Base-by-base conservation (phyloP, 2,329 filamentous ascomycete species). In the Fusarium austroafricanum region DNA sequence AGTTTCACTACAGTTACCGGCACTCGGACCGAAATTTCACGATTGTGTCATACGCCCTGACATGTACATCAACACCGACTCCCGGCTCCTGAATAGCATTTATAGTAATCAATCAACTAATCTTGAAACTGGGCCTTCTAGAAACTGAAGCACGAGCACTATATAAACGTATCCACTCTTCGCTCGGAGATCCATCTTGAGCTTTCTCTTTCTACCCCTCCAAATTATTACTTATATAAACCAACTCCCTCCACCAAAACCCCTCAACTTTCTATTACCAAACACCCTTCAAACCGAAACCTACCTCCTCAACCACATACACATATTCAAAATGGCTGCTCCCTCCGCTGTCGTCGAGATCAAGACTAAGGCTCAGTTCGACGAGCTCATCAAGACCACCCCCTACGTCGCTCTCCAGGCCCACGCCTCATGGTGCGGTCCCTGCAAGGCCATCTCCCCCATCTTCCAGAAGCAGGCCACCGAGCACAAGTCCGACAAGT, bases 391-490 rank as follows among this genome's bases (percentile, higher is more conserved):
- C 71, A 69, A 77, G 17, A 76, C 75, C 11, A 85, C 80, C 46
- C 83, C 80, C 45, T 85, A 83, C 77, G 84, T 88, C 66, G 81
- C 83, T 62, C 77, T 86, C 67, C 86, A 89, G 75, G 87, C 88
- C 78, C 84, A 81, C 78, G 86, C 87, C 60, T 79, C 83, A 72
- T 89, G 87, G 87, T 89, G 87, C 78, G 82, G 81, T 38, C 87
- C 87, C 28, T 89, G 87, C 84, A 87, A 86, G 77, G 79, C 80
- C 70, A 88, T 89, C 73, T 83, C 85, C 21, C 87, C 87, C 64
- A 71, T 84, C 60, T 89, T 83, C 81, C 73, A 71, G 61, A 79
- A 82, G 73, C 81, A 87, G 52, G 83, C 86, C 44, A 75, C 75
- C 46, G 68, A 70, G 33, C 68, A 73, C 67, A 67, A 75, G 23